Percentiles rank a stretch among this genome's conserved stretches.
These are phyloP conservation scores for Deinandra increscens DNA, from an alignment of 129 eudicot genomes.

Conservation along the genomic window DNA sequence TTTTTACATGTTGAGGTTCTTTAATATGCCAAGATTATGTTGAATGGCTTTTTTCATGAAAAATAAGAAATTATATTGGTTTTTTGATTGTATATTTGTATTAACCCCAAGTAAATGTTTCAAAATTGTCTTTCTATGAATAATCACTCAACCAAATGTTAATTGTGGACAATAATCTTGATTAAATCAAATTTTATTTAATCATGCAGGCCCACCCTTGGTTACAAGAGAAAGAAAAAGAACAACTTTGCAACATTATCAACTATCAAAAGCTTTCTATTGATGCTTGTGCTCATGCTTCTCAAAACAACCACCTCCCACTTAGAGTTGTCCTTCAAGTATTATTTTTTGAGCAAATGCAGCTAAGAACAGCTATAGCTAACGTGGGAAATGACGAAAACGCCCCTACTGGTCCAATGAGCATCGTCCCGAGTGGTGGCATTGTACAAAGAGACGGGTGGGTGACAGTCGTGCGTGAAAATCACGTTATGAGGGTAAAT, in stretches of 20 bases:
- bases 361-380: slow-evolving; percentile 65
- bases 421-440: slow-evolving; percentile 31
- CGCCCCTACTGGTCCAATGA: slow-evolving; percentile 41
- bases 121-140: background rate
- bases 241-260: slow-evolving; percentile 74
- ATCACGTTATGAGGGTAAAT: slow-evolving; percentile 61
- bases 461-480: slow-evolving; percentile 79
- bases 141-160: background rate
- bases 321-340: slow-evolving; percentile 86
- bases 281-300: slow-evolving; percentile 95
- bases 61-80: too few relatives aligned
- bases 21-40: too few relatives aligned
- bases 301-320: slow-evolving; percentile 77
- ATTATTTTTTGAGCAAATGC: slow-evolving; percentile 87
- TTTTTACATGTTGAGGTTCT: too few relatives aligned
- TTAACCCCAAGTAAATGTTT: too few relatives aligned
- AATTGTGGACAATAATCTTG: background rate
- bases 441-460: slow-evolving; percentile 77
- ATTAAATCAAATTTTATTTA: background rate
- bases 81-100: too few relatives aligned
- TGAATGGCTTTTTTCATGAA: too few relatives aligned
- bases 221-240: slow-evolving; percentile 73
- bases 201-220: slow-evolving; percentile 77
- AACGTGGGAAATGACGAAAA: slow-evolving; percentile 48
- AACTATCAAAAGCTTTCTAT: slow-evolving; percentile 80